phyloP scores from a whole-genome alignment of 164 flowering plant species.

The Dillenia suffruticosa region DNA sequence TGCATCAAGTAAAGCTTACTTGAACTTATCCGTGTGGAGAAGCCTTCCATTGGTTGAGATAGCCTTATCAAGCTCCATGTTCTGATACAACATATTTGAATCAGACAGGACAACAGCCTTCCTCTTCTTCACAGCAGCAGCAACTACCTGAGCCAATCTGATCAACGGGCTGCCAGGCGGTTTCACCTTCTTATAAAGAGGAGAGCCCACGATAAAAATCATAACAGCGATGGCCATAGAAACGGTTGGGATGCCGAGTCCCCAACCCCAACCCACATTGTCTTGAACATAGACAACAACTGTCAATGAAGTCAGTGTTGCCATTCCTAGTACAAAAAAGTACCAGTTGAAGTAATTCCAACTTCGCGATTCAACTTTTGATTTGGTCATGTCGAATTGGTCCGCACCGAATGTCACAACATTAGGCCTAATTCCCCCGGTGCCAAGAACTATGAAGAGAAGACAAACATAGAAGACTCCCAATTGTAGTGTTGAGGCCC shows the following conservation, averaged over 20 bases:
- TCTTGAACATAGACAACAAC: slow-evolving; percentile 14
- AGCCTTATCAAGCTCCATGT: slow-evolving; percentile 47
- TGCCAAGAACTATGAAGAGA: no score
- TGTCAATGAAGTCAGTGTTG: background rate
- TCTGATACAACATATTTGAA: slow-evolving; percentile 35
- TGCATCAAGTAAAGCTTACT: slow-evolving; percentile 25
- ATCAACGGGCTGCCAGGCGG: slow-evolving; percentile 63
- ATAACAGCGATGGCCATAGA: slow-evolving; percentile 55
- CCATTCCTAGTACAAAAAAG: no score
- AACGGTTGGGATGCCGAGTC: slow-evolving; percentile 57
- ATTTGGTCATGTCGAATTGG: no score
- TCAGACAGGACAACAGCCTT: slow-evolving; percentile 33
- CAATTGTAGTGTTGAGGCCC: no score
- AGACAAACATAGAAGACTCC: no score
- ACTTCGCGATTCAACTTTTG: no score
- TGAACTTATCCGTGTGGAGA: slow-evolving; percentile 55
- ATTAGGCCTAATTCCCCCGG: no score
- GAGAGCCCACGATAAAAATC: slow-evolving; percentile 43
- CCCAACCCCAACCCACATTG: slow-evolving; percentile 76
- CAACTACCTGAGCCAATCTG: slow-evolving; percentile 47
- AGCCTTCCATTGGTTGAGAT: slow-evolving; percentile 53
- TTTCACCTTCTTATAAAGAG: slow-evolving; percentile 36
- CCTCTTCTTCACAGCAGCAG: slow-evolving; percentile 53
- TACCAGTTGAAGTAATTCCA: no score
- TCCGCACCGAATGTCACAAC: no score